Evolutionary conservation across 2,329 filamentous ascomycete genomes (phyloP).

Genomic region (Fusarium zealandicum): DNA sequence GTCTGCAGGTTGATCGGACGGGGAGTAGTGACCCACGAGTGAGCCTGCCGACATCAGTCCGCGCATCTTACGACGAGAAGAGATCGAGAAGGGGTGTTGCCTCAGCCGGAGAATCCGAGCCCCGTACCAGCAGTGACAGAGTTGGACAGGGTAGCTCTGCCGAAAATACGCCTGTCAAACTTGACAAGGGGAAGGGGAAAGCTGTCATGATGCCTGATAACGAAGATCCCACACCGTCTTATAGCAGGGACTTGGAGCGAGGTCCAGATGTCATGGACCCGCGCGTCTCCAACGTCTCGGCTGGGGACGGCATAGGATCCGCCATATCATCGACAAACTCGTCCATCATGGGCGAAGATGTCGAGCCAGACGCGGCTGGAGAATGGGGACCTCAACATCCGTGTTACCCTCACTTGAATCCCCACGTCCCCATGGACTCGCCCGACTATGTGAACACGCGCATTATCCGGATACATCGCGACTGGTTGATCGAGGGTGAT

Average conservation of each 20-base stretch:
- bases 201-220: constrained; percentile 54
- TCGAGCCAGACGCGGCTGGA: constrained; percentile 72
- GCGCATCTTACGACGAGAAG: constrained; percentile 62
- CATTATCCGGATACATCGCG: constrained; percentile 88
- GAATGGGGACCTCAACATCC: constrained; percentile 95
- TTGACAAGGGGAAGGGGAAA: constrained; percentile 61
- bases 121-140: constrained; percentile 26
- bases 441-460: constrained; percentile 79
- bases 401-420: constrained; percentile 92
- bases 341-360: constrained; percentile 69
- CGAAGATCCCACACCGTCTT: constrained; percentile 48
- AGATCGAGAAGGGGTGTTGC: constrained; percentile 46
- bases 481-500: constrained; percentile 91
- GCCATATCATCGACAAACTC: constrained; percentile 64
- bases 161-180: constrained; percentile 33
- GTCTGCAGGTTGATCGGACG: constrained; percentile 58
- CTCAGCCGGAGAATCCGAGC: constrained; percentile 26
- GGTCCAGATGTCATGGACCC: constrained; percentile 56
- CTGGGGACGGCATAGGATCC: constrained; percentile 61
- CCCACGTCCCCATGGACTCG: constrained; percentile 83
- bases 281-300: constrained; percentile 57
- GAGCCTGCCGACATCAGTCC: constrained; percentile 61
- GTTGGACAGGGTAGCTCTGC: constrained; percentile 17
- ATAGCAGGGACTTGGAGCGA: constrained; percentile 62
- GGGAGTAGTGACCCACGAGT: constrained; percentile 57